These are phyloP conservation scores for Juglanconis juglandina DNA, from an alignment of 2,329 filamentous ascomycete species.

Conservation along the genomic window DNA sequence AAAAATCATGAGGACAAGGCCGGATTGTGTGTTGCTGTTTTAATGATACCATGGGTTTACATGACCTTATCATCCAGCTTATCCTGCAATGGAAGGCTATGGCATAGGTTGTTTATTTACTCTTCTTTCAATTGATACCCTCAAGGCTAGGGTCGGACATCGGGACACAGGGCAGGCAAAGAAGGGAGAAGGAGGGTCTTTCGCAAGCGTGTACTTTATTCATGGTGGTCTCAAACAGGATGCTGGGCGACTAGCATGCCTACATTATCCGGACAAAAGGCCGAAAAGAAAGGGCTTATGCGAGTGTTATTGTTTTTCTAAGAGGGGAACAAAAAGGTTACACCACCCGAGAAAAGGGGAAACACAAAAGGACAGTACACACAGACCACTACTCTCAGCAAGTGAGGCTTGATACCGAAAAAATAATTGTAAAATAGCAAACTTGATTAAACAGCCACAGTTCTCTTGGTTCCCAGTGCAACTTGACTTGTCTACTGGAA, in stretches of 20 bases:
- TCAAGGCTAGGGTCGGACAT: not conserved
- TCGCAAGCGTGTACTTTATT: not conserved
- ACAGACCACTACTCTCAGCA: not conserved
- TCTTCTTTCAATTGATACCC: not conserved
- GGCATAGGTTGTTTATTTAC: not conserved
- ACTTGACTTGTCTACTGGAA: not conserved
- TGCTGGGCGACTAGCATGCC: not conserved
- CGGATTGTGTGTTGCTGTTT: no score
- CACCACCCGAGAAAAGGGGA: not conserved
- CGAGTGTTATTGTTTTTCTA: not conserved
- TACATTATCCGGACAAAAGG: not conserved
- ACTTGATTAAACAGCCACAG: not conserved
- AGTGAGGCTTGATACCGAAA: not conserved
- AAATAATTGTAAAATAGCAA: not conserved
- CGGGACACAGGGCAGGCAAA: not conserved
- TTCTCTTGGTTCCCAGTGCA: not conserved
- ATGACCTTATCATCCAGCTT: not conserved
- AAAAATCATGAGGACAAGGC: not conserved
- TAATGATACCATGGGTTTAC: no score
- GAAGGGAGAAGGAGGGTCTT: not conserved
- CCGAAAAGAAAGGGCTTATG: not conserved
- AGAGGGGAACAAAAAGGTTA: not conserved
- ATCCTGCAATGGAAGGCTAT: not conserved
- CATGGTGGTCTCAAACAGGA: not conserved
- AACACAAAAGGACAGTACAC: not conserved